phyloP scores from a whole-genome alignment of 2,329 filamentous ascomycete species.

The Hypoxylon sp. region DNA sequence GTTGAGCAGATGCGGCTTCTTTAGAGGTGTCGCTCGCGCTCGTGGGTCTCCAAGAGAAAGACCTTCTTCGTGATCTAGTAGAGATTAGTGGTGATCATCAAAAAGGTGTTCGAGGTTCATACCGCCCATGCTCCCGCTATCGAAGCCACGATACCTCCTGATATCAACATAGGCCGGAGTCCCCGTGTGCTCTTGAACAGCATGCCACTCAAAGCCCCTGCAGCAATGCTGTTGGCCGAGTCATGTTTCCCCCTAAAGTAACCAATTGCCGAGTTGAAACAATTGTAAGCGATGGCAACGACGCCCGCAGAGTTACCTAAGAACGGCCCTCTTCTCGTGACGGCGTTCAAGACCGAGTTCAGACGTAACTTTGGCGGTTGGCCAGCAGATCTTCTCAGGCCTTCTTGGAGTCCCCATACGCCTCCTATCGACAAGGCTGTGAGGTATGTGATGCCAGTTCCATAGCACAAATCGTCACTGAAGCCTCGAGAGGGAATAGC shows the following conservation, averaged over 20 bases:
- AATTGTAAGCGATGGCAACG: constrained; percentile 96
- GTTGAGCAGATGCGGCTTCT: constrained; percentile 26
- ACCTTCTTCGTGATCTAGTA: constrained; percentile 50
- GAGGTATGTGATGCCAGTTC: constrained; percentile 94
- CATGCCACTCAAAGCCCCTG: constrained; percentile 90
- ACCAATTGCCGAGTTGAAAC: constrained; percentile 86
- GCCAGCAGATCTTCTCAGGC: constrained; percentile 80
- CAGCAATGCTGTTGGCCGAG: constrained; percentile 86
- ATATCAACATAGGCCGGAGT: constrained; percentile 92
- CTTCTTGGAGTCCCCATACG: constrained; percentile 92
- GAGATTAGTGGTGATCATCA: constrained; percentile 43
- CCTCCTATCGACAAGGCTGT: constrained; percentile 88
- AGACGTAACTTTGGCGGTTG: constrained; percentile 90
- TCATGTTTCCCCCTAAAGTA: constrained; percentile 88
- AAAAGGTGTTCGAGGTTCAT: constrained; percentile 58
- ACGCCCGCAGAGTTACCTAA: constrained; percentile 96
- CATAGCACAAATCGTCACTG: constrained; percentile 98
- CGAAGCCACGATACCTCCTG: constrained; percentile 87
- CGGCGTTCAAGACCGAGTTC: constrained; percentile 94
- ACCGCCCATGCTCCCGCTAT: constrained; percentile 93
- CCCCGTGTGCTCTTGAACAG: constrained; percentile 97
- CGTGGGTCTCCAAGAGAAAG: constrained; percentile 38
- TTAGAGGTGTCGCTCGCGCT: constrained; percentile 45
- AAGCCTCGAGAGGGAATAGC: constrained; percentile 95
- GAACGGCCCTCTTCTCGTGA: constrained; percentile 93